Base-by-base conservation (phyloP, 495 filamentous ascomycete species). In the Penicillium ucsense region DNA sequence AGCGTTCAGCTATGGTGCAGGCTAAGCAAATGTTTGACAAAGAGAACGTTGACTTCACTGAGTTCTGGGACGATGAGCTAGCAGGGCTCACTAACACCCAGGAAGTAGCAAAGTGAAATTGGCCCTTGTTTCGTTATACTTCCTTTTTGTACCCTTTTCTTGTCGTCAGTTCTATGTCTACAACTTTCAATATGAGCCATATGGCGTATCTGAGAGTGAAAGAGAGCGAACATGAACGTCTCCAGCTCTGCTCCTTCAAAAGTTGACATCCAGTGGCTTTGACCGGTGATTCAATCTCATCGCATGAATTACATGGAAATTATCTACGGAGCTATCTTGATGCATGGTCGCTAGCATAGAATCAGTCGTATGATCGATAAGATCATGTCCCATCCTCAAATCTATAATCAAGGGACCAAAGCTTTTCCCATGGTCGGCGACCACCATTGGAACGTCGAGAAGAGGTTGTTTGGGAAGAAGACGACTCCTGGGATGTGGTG, bases 1-100 rank as follows among this genome's bases (percentile, higher is more conserved):
- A 89, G 65, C 63, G 73, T 27, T 73, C 72, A 41, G 77, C 79
- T 2, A 84, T 88, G 54, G 48, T 76, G 12, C 76, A 84, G 75
- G 78, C 78, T 51, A 73, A 77, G 72, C 58, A 78, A 68, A 62
- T 89, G 63, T 92, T 94, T 59, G 73, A 78, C 40, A 69, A 76
- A 31, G 74, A 84, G 28, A 81, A 78, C 0, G 74, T 94, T 4
- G 78, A 91, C 53, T 91, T 91, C 63, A 81, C 86, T 41, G 66
- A 70, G n/a, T 81, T 92, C 50, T 84, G 85, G 80, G 72, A 74
- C 42, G 77, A 82, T 34, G 39, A 41, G 12, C 71, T 85, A 31
- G 86, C 85, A 3, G 86, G 85, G 0, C 68, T 84, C 50, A 77
- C 83, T 36, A 74, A 71, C 0, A 64, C 83, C 57, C 68, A 73